Percentiles rank a stretch among this genome's conserved stretches.
phyloP scores from a whole-genome alignment of 148 eudicot genomes.

The Chenopodium quinoa region DNA sequence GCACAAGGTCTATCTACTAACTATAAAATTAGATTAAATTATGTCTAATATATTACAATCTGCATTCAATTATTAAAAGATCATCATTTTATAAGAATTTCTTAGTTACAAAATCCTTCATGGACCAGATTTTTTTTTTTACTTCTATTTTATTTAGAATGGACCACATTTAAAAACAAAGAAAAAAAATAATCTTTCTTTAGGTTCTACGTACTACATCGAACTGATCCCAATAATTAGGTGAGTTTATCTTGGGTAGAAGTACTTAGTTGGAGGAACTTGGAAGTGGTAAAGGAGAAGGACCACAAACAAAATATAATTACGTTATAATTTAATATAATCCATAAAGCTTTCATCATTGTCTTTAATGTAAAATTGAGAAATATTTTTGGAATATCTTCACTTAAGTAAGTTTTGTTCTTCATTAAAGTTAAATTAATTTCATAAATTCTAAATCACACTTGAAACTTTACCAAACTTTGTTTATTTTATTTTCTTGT shows the following conservation, averaged over 20 bases:
- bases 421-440: not conserved
- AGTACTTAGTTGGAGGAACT: not conserved
- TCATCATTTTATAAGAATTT: too few relatives aligned
- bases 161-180: not conserved
- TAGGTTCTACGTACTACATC: not conserved
- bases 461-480: not conserved
- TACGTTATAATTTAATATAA: not conserved
- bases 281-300: not conserved
- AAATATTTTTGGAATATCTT: not conserved
- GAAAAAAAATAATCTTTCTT: not conserved
- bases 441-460: not conserved
- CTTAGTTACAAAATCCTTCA: too few relatives aligned
- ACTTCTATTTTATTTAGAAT: not conserved
- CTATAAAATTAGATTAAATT: too few relatives aligned
- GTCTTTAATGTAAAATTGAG: not conserved
- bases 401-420: not conserved
- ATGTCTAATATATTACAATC: too few relatives aligned
- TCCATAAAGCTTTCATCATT: not conserved
- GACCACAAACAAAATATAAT: constrained; percentile 1
- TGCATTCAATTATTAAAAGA: not conserved
- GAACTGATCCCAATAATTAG: constrained; percentile 14
- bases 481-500: not conserved
- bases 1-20: too few relatives aligned
- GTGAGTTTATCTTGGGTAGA: not conserved
- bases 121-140: too few relatives aligned